These are phyloP conservation scores for Ambrosia artemisiifolia DNA, from an alignment of 129 eudicot genomes.

Conservation along the genomic window DNA sequence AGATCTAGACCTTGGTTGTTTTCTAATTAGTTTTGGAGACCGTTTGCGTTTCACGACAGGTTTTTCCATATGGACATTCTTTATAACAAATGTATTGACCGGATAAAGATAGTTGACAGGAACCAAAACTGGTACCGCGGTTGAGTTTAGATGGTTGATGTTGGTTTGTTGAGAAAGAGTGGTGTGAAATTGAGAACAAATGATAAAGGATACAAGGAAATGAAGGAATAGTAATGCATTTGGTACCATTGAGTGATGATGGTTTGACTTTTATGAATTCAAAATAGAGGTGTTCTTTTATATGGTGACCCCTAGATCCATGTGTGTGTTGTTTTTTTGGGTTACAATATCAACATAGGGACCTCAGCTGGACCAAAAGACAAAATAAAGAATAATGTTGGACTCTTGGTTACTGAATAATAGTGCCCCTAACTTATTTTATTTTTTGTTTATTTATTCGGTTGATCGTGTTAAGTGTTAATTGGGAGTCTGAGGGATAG, in stretches of 20 bases:
- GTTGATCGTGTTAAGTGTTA: too few species aligned
- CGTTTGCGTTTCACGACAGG: constrained; percentile 8
- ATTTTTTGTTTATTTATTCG: too few species aligned
- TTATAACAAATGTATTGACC: background rate
- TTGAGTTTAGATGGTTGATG: constrained; percentile 17
- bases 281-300: constrained; percentile 19
- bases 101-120: background rate
- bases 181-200: constrained; percentile 11
- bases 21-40: constrained; percentile 4
- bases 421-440: too few species aligned
- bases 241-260: constrained; percentile 33
- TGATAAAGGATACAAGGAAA: background rate
- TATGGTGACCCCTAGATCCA: constrained; percentile 22
- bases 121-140: background rate
- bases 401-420: background rate
- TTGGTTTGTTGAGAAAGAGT: constrained; percentile 18
- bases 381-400: constrained; percentile 22
- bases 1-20: background rate
- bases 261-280: constrained; percentile 20
- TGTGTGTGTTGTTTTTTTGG: constrained; percentile 13
- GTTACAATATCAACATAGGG: constrained; percentile 6
- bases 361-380: constrained; percentile 15
- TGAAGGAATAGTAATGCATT: constrained; percentile 11
- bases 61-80: background rate
- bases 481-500: too few species aligned